Evolutionary conservation across 768 basidiomycete genomes (phyloP), one percentile per base, ranked within the genome.

Genomic region (Hygrophorus russula): DNA sequence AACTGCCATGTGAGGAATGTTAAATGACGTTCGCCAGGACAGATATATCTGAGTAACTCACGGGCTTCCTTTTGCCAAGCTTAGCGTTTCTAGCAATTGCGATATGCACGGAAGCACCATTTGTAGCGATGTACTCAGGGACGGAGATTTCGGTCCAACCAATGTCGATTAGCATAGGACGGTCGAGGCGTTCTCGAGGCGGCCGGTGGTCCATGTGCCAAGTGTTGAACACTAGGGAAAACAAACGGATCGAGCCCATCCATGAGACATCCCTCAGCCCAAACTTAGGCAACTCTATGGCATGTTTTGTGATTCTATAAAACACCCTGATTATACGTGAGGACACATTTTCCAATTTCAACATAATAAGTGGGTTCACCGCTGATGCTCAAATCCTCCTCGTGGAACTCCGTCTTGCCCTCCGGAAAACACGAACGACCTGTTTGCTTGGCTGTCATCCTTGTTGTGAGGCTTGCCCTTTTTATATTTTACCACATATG

Each of bases 351-450:
- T 14, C 33, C 11, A 29, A 19, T 15, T 14, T 34, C 10, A 29
- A 30, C 11, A 5, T n/a, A 37, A 19, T 41, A 7, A n/a, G 32
- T 19, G 14, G 3, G 28, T 53, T 13, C 45, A 68, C 70, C 73
- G 63, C 36, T 71, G 69, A 36, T 73, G 68, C 41, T 76, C 74
- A 55, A 72, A 75, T 6, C 58, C 55, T 2, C 53, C 69, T 6
- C 74, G 63, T 31, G 56, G 52, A 7, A 53, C 35, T 5, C 58
- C 53, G 1, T 54, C 40, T 1, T 54, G 51, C 1, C 49, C 51
- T 8, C 30, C 24, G 10, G 48, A 39, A 15, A 36, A 15, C 17
- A 49, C 40, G 41, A 63, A 73, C 0, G 59, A 56, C 13, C 62
- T 57, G 38, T 73, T 74, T 1, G 67, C 64, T 37, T 66, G 62